Conservation (phyloP, 805 yeast genomes). For the Lipomyces oligophaga region DNA sequence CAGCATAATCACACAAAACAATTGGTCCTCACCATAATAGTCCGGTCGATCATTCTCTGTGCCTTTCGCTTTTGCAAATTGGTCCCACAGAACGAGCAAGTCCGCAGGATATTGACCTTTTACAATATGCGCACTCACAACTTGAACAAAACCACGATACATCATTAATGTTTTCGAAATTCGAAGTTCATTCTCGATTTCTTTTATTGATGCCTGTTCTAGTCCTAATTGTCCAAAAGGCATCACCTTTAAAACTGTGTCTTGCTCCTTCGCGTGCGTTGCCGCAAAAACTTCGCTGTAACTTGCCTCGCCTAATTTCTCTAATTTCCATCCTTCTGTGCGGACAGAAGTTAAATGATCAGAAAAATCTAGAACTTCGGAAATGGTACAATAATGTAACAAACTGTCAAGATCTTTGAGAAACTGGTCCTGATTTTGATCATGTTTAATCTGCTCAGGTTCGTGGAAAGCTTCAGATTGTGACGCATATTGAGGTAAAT, state of each 20-base stretch:
- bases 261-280: constrained; percentile 30
- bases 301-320: constrained; percentile 48
- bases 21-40: constrained; percentile 36
- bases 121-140: constrained; percentile 47
- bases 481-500: too few relatives aligned
- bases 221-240: constrained; percentile 46
- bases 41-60: constrained; percentile 40
- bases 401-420: constrained; percentile 38
- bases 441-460: too few relatives aligned
- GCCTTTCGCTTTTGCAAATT: constrained; percentile 33
- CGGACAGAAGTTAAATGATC: constrained; percentile 32
- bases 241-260: constrained; percentile 47
- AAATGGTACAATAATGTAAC: constrained; percentile 40
- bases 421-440: too few relatives aligned
- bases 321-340: constrained; percentile 32
- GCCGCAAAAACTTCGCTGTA: constrained; percentile 45
- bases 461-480: too few relatives aligned
- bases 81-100: constrained; percentile 47
- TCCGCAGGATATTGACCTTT: constrained; percentile 45
- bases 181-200: constrained; percentile 47
- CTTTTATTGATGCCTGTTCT: constrained; percentile 42
- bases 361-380: constrained; percentile 37
- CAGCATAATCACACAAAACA: constrained; percentile 38
- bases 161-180: constrained; percentile 43
- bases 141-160: constrained; percentile 45